These are phyloP conservation scores for Claviceps spartinae DNA, from an alignment of 2,329 filamentous ascomycete genomes.

Conservation along the genomic window DNA sequence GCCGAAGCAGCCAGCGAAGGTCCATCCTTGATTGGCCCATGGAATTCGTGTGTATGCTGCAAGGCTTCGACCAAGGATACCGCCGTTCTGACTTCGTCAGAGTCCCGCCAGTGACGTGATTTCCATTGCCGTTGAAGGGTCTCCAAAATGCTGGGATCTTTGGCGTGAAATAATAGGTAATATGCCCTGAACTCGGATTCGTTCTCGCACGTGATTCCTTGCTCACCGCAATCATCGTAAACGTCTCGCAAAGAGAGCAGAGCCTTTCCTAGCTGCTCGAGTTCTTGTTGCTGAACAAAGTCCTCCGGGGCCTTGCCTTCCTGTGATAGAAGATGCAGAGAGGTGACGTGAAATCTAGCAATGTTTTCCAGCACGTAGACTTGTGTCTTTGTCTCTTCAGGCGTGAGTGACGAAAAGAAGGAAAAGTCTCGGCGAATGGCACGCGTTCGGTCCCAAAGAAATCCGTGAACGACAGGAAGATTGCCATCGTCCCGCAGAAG, in stretches of 20 bases:
- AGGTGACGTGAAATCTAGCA: constrained; percentile 51
- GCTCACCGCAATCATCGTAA: constrained; percentile 51
- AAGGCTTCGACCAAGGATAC: constrained; percentile 46
- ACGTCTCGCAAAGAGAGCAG: constrained; percentile 51
- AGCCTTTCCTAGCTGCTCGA: constrained; percentile 53
- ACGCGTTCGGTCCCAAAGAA: constrained; percentile 55
- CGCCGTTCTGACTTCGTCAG: constrained; percentile 47
- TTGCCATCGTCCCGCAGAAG: constrained; percentile 42
- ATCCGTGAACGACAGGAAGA: constrained; percentile 44
- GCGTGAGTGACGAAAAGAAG: constrained; percentile 47
- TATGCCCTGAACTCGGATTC: constrained; percentile 55
- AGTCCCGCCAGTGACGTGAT: constrained; percentile 37
- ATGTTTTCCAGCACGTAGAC: constrained; percentile 54
- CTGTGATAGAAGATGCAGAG: constrained; percentile 48
- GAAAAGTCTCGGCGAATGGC: constrained; percentile 56
- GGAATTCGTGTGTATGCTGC: constrained; percentile 42
- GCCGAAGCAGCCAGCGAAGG: constrained; percentile 35
- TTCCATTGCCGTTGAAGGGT: constrained; percentile 44
- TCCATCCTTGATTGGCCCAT: constrained; percentile 40
- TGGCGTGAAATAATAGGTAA: constrained; percentile 47
- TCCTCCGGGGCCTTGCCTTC: constrained; percentile 42
- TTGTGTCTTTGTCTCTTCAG: constrained; percentile 42
- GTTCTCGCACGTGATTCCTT: constrained; percentile 43
- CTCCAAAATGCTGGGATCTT: constrained; percentile 41
- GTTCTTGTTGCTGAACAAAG: constrained; percentile 53